A percentile compares a stretch with the other conserved stretches of the same genome.
phyloP scores from a whole-genome alignment of 495 filamentous ascomycete genomes.

The Niebla homalea region DNA sequence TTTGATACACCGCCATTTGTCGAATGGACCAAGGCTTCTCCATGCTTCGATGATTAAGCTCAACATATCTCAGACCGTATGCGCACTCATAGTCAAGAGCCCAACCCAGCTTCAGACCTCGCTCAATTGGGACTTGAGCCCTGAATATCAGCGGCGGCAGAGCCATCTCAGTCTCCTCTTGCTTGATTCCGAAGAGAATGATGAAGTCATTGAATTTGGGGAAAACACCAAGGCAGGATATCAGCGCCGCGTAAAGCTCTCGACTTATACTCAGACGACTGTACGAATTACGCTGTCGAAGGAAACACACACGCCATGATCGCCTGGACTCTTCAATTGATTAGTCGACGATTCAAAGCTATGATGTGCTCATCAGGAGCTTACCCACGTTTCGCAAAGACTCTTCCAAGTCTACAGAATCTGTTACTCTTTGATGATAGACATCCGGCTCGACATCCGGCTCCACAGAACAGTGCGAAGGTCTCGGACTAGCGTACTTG shows the following conservation, averaged over 20 bases:
- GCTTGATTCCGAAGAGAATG: slow-evolving; percentile 15
- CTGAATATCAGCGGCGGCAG: slow-evolving; percentile 13
- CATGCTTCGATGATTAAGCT: slow-evolving; percentile 13
- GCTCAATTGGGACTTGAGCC: neutral
- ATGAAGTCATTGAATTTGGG: slow-evolving; percentile 14
- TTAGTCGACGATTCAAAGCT: neutral
- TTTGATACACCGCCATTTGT: slow-evolving; percentile 22
- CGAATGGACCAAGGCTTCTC: slow-evolving; percentile 21
- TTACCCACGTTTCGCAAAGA: neutral
- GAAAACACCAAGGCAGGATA: slow-evolving; percentile 9
- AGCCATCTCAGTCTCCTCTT: slow-evolving; percentile 12
- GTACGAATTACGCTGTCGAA: slow-evolving; percentile 13
- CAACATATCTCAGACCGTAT: slow-evolving; percentile 19
- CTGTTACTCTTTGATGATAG: neutral
- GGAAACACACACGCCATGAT: neutral
- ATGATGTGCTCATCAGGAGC: neutral
- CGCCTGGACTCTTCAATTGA: neutral
- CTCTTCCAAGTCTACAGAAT: neutral
- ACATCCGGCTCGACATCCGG: neutral
- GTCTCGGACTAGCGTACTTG: neutral
- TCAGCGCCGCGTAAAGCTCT: slow-evolving; percentile 10
- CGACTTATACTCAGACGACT: slow-evolving; percentile 9
- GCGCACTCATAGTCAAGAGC: slow-evolving; percentile 15
- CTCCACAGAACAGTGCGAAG: neutral
- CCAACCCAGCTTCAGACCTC: neutral